These are phyloP conservation scores for Leccinum broughii DNA, from an alignment of 768 basidiomycete genomes.

Conservation along the genomic window DNA sequence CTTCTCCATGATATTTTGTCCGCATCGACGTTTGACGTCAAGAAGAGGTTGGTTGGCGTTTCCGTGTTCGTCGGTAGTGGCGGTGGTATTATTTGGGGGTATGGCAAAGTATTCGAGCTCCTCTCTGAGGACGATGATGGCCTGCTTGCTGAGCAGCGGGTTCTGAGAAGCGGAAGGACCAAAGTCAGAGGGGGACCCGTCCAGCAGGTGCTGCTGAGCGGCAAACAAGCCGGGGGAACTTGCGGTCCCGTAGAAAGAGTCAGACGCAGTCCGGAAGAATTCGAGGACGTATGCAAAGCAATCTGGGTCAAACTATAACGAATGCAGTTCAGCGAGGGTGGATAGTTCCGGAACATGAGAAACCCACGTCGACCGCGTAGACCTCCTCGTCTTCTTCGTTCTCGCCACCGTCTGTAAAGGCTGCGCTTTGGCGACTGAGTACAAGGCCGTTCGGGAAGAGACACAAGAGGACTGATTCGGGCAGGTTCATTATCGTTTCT, in stretches of 20 bases:
- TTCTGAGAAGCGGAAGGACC: conserved; percentile 74
- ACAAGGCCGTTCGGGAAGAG: conserved; percentile 98
- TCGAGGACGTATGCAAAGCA: conserved; percentile 92
- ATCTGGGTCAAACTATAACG: conserved; percentile 86
- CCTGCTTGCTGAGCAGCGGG: conserved; percentile 92
- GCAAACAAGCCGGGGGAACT: conserved; percentile 69
- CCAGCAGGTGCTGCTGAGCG: conserved; percentile 78
- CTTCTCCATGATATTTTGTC: conserved; percentile 84
- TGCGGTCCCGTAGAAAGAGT: conserved; percentile 88
- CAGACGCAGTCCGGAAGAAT: conserved; percentile 88
- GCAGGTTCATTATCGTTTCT: conserved; percentile 97
- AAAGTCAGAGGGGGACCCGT: conserved; percentile 59
- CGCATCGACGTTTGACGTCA: conserved; percentile 83
- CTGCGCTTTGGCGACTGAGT: conserved; percentile 81
- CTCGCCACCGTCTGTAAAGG: conserved; percentile 71
- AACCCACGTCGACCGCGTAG: conserved; percentile 90
- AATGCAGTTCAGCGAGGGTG: conserved; percentile 3
- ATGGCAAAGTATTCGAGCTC: conserved; percentile 99
- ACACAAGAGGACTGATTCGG: conserved; percentile 94
- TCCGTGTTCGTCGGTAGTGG: conserved; percentile 73
- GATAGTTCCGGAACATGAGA: conserved; percentile 8
- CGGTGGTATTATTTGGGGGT: conserved; percentile 65
- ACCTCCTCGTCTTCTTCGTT: conserved; percentile 86
- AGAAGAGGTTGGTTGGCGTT: conserved; percentile 77
- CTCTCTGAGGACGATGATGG: conserved; percentile 96